A percentile compares a stretch with the other conserved stretches of the same genome.
Evolutionary conservation across 169 alveolate genomes (phyloP).

Genomic region (Cryptosporidium parvum): DNA sequence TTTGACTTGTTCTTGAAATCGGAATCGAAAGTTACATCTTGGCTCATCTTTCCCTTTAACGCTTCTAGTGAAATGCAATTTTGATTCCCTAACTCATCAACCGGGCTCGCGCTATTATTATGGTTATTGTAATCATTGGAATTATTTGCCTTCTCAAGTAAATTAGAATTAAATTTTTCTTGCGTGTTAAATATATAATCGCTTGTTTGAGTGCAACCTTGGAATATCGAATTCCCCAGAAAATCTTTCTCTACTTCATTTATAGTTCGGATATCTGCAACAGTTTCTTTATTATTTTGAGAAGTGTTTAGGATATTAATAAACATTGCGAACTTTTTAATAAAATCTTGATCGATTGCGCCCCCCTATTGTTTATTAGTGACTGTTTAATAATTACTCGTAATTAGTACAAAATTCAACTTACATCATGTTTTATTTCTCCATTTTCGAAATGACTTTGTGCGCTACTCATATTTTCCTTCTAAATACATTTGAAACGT

Average conservation of each 20-base stretch:
- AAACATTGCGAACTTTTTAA: slow-evolving; percentile 39
- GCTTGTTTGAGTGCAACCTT: slow-evolving; percentile 25
- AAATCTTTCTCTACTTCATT: slow-evolving; percentile 44
- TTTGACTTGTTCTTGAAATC: slow-evolving; percentile 25
- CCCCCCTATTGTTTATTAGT: slow-evolving; percentile 11
- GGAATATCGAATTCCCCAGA: not conserved
- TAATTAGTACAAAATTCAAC: slow-evolving; percentile 5
- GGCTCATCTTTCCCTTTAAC: slow-evolving; percentile 60
- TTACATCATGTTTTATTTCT: slow-evolving; percentile 40
- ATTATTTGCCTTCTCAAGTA: not conserved
- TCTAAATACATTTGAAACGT: not conserved
- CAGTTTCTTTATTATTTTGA: slow-evolving; percentile 9
- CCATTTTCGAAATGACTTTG: slow-evolving; percentile 22
- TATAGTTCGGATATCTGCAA: slow-evolving; percentile 7
- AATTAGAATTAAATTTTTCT: slow-evolving; percentile 2
- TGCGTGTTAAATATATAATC: slow-evolving; percentile 22
- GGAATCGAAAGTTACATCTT: slow-evolving; percentile 17
- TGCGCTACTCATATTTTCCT: not conserved
- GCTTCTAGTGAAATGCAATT: slow-evolving; percentile 32
- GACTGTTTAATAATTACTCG: not conserved
- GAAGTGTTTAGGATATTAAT: slow-evolving; percentile 28
- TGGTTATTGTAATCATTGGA: slow-evolving; percentile 16
- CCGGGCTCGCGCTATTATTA: not conserved
- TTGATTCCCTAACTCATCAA: slow-evolving; percentile 20
- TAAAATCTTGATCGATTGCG: slow-evolving; percentile 40